phyloP scores from a whole-genome alignment of 257 asterid genomes.

The Nicotiana obtusifolia region DNA sequence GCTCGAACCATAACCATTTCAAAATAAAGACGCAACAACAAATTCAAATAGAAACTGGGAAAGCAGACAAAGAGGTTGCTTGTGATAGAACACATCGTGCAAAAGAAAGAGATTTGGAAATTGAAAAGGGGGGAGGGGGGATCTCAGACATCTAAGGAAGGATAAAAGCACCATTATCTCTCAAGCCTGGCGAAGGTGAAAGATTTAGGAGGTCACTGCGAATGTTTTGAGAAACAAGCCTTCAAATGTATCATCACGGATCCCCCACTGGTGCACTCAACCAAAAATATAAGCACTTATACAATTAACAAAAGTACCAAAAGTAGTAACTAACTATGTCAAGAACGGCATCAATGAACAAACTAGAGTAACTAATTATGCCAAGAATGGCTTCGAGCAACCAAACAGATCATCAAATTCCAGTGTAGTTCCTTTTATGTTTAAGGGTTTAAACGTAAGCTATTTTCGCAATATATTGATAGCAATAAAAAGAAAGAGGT shows the following conservation, averaged over 20 bases:
- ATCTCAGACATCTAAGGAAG: conserved; percentile 5
- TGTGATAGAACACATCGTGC: background rate
- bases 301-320: background rate
- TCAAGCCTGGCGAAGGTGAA: background rate
- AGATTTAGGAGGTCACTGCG: background rate
- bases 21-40: background rate
- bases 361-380: background rate
- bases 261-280: background rate
- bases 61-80: background rate
- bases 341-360: background rate
- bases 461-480: background rate
- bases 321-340: background rate
- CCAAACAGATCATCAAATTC: background rate
- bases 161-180: background rate
- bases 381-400: too few relatives aligned
- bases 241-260: background rate
- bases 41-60: background rate
- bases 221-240: conserved; percentile 7
- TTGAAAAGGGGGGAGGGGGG: background rate
- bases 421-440: background rate
- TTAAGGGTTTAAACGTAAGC: background rate
- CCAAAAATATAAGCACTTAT: background rate
- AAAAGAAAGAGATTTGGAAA: background rate
- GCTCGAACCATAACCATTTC: background rate
- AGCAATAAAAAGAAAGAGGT: background rate